Evolutionary conservation across 2,329 filamentous ascomycete genomes (phyloP).

Genomic region (Diaporthe velutina): DNA sequence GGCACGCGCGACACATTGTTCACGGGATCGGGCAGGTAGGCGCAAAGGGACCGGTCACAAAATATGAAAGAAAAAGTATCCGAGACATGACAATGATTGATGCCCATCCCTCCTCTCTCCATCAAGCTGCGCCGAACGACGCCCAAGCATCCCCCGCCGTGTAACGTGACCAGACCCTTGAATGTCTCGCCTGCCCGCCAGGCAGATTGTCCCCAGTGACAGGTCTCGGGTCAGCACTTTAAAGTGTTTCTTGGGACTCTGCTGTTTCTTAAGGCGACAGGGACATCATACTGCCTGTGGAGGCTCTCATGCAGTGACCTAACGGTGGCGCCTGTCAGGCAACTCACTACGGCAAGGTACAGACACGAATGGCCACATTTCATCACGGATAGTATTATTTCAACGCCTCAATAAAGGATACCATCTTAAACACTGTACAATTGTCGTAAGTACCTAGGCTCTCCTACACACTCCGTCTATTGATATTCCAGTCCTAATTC

Average conservation of each 20-base stretch:
- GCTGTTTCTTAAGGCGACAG: not conserved
- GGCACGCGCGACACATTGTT: conserved; percentile 11
- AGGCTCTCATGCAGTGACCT: not conserved
- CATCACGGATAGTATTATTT: not conserved
- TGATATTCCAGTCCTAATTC: not conserved
- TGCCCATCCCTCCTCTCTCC: not conserved
- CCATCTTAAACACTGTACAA: not conserved
- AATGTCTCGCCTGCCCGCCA: conserved; percentile 15
- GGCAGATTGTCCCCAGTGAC: not conserved
- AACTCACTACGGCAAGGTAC: not conserved
- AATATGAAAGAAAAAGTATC: not conserved
- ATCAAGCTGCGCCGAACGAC: not conserved
- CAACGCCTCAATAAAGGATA: not conserved
- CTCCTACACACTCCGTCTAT: not conserved
- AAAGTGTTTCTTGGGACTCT: not conserved
- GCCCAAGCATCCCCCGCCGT: not conserved
- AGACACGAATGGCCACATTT: too few species aligned
- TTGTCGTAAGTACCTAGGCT: not conserved
- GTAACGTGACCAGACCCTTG: conserved; percentile 16
- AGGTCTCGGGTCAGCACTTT: conserved; percentile 28
- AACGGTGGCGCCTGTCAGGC: not conserved
- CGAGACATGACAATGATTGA: conserved; percentile 17
- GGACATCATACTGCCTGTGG: not conserved
- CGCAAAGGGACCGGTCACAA: not conserved
- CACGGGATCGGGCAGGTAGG: not conserved